A percentile compares a stretch with the other conserved stretches of the same genome.
Evolutionary conservation across 495 filamentous ascomycete genomes (phyloP).

Genomic region (Penicillium robsamsonii): DNA sequence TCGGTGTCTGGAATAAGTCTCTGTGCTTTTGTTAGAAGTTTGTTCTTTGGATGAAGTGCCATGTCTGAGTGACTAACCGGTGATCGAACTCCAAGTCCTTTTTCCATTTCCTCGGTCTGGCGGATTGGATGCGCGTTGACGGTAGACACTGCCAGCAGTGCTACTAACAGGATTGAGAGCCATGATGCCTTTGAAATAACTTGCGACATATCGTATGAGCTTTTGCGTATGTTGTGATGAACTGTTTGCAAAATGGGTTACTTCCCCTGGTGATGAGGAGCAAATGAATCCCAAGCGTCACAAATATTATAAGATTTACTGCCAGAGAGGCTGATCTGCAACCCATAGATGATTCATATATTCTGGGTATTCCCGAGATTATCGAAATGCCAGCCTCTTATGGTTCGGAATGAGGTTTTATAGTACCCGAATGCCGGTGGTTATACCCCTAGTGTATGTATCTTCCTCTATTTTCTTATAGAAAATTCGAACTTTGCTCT

Average conservation of each 20-base stretch:
- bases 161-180: not conserved
- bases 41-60: not conserved
- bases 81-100: conserved; percentile 17
- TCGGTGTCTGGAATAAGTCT: conserved; percentile 34
- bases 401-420: conserved; percentile 22
- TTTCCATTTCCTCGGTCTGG: not conserved
- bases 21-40: conserved; percentile 16
- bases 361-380: not conserved
- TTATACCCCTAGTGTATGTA: not conserved
- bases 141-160: conserved; percentile 12
- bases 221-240: not conserved
- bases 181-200: conserved; percentile 4
- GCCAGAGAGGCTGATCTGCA: not conserved
- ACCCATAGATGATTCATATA: conserved; percentile 20
- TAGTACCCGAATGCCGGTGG: conserved; percentile 9
- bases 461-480: not conserved
- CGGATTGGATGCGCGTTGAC: conserved; percentile 20
- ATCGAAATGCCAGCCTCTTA: conserved; percentile 8
- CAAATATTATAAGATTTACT: not conserved
- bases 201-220: conserved; percentile 14
- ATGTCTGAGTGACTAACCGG: conserved; percentile 11
- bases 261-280: not conserved
- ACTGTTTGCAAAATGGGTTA: not conserved
- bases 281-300: not conserved
- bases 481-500: not conserved